Evolutionary conservation across 495 filamentous ascomycete genomes (phyloP).

Genomic region (Pyronema domesticum): DNA sequence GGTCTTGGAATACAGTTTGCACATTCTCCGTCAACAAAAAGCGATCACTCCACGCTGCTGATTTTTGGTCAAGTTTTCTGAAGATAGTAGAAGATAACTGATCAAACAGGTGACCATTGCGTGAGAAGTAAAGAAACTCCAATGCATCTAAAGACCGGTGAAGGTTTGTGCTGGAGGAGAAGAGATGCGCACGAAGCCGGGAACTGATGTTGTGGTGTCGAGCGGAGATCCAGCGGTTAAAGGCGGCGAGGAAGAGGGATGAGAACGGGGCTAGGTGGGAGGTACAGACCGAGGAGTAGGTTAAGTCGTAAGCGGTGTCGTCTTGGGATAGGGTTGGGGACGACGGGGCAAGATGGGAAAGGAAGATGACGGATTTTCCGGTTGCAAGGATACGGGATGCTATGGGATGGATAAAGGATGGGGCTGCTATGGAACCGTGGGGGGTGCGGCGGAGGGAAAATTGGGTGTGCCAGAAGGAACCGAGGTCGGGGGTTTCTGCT

Average conservation of each 20-base stretch:
- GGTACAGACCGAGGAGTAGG: conserved; percentile 38
- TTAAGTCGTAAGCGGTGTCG: conserved; percentile 21
- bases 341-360: conserved; percentile 39
- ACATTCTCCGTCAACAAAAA: conserved; percentile 66
- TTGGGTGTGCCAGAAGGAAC: conserved; percentile 57
- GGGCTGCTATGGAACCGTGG: conserved; percentile 42
- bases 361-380: conserved; percentile 72
- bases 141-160: conserved; percentile 47
- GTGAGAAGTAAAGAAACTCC: conserved; percentile 52
- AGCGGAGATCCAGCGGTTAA: conserved; percentile 52
- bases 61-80: conserved; percentile 52
- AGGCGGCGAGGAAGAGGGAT: conserved; percentile 49
- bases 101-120: conserved; percentile 45
- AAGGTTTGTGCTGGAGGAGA: conserved; percentile 45
- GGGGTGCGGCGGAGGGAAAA: conserved; percentile 43
- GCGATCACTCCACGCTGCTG: conserved; percentile 57
- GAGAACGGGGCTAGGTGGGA: conserved; percentile 49
- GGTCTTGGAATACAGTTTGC: conserved; percentile 43
- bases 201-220: conserved; percentile 50
- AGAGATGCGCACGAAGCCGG: conserved; percentile 46
- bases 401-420: conserved; percentile 52
- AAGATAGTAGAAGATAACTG: conserved; percentile 53
- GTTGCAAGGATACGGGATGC: conserved; percentile 59
- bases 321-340: neutral
- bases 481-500: conserved; percentile 39